Evolutionary conservation across 2,329 filamentous ascomycete genomes (phyloP).

Genomic region (Pestalotiopsis sp.): DNA sequence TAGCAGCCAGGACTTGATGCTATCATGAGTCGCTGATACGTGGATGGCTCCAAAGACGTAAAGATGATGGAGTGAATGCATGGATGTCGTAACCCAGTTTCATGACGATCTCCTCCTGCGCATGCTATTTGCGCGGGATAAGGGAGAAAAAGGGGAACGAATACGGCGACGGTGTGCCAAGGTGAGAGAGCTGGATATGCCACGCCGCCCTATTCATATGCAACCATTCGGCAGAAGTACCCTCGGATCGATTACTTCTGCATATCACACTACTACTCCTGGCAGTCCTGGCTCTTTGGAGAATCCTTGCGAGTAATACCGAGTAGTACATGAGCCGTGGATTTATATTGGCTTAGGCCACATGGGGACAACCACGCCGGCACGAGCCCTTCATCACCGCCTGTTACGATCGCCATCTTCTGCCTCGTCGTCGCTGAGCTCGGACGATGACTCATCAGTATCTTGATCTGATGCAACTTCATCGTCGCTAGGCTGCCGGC

Average conservation of each 20-base stretch:
- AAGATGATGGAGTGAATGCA: background rate
- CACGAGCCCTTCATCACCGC: background rate
- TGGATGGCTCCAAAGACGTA: background rate
- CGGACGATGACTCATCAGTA: background rate
- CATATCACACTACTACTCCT: background rate
- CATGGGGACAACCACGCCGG: background rate
- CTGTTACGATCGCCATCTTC: background rate
- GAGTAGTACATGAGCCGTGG: background rate
- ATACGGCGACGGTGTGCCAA: background rate
- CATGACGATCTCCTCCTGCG: background rate
- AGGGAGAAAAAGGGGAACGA: background rate
- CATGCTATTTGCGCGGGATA: background rate
- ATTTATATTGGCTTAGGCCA: background rate
- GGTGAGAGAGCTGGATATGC: background rate
- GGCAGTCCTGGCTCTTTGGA: background rate
- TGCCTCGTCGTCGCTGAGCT: background rate
- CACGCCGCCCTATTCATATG: background rate
- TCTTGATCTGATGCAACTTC: conserved; percentile 1
- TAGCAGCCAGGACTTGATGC: background rate
- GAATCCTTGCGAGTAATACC: background rate
- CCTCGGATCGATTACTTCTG: background rate
- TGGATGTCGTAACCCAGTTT: background rate
- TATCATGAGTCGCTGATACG: background rate
- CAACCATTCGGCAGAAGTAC: background rate
- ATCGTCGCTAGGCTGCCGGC: background rate